phyloP scores from a whole-genome alignment of 1,284 basidiomycete genomes.

The Ganoderma meredithae region DNA sequence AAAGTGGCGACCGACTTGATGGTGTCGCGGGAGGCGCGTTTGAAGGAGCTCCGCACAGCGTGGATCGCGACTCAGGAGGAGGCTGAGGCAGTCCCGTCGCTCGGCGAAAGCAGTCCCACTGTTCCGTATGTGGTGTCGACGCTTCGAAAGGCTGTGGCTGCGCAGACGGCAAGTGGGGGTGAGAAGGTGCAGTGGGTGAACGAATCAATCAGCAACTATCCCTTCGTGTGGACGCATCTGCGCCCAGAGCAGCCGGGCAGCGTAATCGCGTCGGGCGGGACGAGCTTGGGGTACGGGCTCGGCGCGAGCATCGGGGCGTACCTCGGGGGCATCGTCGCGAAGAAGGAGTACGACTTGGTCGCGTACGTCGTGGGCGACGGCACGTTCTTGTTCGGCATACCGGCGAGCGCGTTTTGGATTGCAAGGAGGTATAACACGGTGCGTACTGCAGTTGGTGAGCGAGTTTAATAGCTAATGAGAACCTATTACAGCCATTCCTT shows the following conservation, averaged over 20 bases:
- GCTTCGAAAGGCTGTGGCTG: slow-evolving; percentile 52
- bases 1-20: slow-evolving; percentile 1
- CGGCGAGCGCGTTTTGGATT: slow-evolving; percentile 74
- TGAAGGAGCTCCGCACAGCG: slow-evolving; percentile 20
- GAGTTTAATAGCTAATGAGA: background rate
- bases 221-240: slow-evolving; percentile 62
- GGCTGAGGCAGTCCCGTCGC: slow-evolving; percentile 26
- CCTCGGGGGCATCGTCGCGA: slow-evolving; percentile 49
- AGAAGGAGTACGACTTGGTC: slow-evolving; percentile 55
- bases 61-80: slow-evolving; percentile 40
- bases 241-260: slow-evolving; percentile 59
- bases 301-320: slow-evolving; percentile 68
- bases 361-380: slow-evolving; percentile 73
- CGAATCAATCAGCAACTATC: slow-evolving; percentile 68
- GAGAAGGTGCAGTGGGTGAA: slow-evolving; percentile 60
- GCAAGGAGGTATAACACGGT: slow-evolving; percentile 71
- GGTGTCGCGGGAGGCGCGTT: slow-evolving; percentile 15
- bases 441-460: slow-evolving; percentile 30
- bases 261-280: slow-evolving; percentile 62
- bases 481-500: slow-evolving; percentile 55
- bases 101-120: slow-evolving; percentile 43
- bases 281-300: slow-evolving; percentile 70
- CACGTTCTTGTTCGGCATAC: slow-evolving; percentile 70
- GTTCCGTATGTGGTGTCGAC: slow-evolving; percentile 57
- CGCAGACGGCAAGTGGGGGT: slow-evolving; percentile 46